Evolutionary conservation across 2,329 filamentous ascomycete species (phyloP).

Genomic region (Plectosphaerella cucumerina): DNA sequence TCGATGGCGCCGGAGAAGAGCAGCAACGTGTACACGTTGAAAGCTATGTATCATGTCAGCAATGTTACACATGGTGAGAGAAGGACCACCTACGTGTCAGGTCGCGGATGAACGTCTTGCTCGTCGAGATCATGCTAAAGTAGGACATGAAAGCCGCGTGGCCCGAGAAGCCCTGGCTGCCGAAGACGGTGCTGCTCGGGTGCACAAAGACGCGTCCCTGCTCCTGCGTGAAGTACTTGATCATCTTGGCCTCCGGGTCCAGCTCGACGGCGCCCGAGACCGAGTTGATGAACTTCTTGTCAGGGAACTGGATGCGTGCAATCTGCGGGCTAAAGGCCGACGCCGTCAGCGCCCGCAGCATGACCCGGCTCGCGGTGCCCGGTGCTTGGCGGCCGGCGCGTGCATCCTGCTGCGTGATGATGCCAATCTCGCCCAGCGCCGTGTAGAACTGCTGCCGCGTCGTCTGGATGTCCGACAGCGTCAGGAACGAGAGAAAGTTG

Average conservation of each 20-base stretch:
- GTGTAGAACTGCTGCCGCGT: constrained; percentile 83
- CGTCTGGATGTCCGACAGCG: constrained; percentile 81
- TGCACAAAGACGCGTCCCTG: constrained; percentile 90
- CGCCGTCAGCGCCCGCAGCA: constrained; percentile 67
- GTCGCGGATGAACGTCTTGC: constrained; percentile 88
- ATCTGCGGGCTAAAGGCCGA: constrained; percentile 81
- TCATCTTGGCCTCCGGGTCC: constrained; percentile 85
- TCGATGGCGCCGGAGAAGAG: constrained; percentile 83
- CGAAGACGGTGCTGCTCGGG: constrained; percentile 82
- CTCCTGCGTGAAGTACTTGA: constrained; percentile 88
- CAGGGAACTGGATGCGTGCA: constrained; percentile 86
- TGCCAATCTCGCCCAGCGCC: constrained; percentile 80
- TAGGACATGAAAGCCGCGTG: constrained; percentile 79
- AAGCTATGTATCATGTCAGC: constrained; percentile 44
- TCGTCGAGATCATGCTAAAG: constrained; percentile 87
- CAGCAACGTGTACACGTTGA: constrained; percentile 84
- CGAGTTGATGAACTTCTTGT: constrained; percentile 89
- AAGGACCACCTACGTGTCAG: constrained; percentile 66
- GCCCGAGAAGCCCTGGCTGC: constrained; percentile 71
- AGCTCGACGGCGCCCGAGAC: constrained; percentile 87
- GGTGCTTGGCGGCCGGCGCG: constrained; percentile 19
- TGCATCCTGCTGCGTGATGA: constrained; percentile 47
- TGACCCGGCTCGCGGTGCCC: constrained; percentile 22
- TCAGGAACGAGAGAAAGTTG: constrained; percentile 80
- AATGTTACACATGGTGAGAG: not conserved